Evolutionary conservation across 108 stramenopile species (phyloP).

Genomic region (Conticribra weissflogii): DNA sequence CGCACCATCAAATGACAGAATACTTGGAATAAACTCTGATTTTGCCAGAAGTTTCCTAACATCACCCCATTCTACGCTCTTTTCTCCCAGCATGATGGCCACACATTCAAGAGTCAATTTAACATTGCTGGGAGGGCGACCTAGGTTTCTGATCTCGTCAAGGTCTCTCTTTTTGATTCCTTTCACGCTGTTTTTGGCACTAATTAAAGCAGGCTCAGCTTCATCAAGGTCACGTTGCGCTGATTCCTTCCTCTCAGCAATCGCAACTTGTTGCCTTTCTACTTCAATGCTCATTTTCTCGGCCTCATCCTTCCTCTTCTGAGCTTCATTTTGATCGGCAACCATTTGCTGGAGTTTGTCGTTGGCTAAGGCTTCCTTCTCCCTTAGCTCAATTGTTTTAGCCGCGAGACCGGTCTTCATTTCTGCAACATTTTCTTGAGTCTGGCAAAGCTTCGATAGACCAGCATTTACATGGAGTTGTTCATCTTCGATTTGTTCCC

Average conservation of each 20-base stretch:
- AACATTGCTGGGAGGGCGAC: constrained; percentile 93
- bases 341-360: constrained; percentile 98
- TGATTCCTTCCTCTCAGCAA: constrained; percentile 86
- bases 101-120: constrained; percentile 95
- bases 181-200: constrained; percentile 87
- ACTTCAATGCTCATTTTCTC: constrained; percentile 91
- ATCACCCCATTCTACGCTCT: constrained; percentile 90
- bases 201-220: constrained; percentile 94
- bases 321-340: constrained; percentile 96
- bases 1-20: constrained; percentile 86
- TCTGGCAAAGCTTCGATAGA: constrained; percentile 91
- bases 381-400: constrained; percentile 80
- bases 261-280: constrained; percentile 73
- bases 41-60: constrained; percentile 91
- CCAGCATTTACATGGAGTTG: constrained; percentile 97
- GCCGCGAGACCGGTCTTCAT: constrained; percentile 80
- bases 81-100: constrained; percentile 93
- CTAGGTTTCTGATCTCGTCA: constrained; percentile 94
- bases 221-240: constrained; percentile 94
- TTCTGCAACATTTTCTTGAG: constrained; percentile 93
- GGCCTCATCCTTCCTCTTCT: constrained; percentile 91
- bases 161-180: constrained; percentile 96
- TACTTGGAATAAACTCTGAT: constrained; percentile 95
- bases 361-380: constrained; percentile 92
- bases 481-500: constrained; percentile 91